Percentiles rank a stretch among this genome's conserved stretches.
These are phyloP conservation scores for Eutypella sp. DNA, from an alignment of 2,329 filamentous ascomycete species.

Conservation along the genomic window DNA sequence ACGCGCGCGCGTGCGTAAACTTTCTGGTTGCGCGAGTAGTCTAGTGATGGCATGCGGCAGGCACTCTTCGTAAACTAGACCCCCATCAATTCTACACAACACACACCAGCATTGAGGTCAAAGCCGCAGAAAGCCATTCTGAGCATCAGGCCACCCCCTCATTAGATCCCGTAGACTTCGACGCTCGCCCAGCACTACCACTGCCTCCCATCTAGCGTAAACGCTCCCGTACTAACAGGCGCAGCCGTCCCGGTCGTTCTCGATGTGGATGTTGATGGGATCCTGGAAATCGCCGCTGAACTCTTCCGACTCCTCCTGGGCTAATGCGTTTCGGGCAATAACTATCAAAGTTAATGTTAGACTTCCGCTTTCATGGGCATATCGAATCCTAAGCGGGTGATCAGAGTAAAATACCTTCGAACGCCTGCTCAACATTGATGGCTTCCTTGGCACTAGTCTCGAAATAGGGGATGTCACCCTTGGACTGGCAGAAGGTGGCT, in stretches of 20 bases:
- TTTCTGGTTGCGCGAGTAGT: too few relatives aligned
- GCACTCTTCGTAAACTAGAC: too few relatives aligned
- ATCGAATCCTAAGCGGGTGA: neutral
- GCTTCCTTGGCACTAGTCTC: conserved; percentile 99
- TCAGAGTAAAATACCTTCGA: conserved; percentile 50
- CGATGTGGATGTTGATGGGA: conserved; percentile 96
- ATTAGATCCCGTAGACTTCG: too few relatives aligned
- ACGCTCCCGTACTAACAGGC: conserved; percentile 60
- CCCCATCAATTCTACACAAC: too few relatives aligned
- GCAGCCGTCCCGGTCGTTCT: conserved; percentile 88
- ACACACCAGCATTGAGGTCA: too few relatives aligned
- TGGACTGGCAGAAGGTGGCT: conserved; percentile 95
- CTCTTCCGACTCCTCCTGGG: conserved; percentile 96
- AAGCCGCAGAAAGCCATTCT: too few relatives aligned
- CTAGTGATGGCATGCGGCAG: too few relatives aligned
- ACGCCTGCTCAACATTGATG: conserved; percentile 86
- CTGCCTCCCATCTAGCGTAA: neutral
- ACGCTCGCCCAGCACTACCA: too few relatives aligned
- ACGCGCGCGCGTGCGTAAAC: too few relatives aligned
- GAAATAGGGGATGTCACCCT: conserved; percentile 96
- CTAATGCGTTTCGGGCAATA: conserved; percentile 90
- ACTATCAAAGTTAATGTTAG: conserved; percentile 47
- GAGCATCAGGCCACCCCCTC: too few relatives aligned
- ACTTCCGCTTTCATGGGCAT: neutral
- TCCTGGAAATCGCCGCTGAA: conserved; percentile 97